phyloP scores from a whole-genome alignment of 768 basidiomycete genomes.

The Rhodotorula toruloides region DNA sequence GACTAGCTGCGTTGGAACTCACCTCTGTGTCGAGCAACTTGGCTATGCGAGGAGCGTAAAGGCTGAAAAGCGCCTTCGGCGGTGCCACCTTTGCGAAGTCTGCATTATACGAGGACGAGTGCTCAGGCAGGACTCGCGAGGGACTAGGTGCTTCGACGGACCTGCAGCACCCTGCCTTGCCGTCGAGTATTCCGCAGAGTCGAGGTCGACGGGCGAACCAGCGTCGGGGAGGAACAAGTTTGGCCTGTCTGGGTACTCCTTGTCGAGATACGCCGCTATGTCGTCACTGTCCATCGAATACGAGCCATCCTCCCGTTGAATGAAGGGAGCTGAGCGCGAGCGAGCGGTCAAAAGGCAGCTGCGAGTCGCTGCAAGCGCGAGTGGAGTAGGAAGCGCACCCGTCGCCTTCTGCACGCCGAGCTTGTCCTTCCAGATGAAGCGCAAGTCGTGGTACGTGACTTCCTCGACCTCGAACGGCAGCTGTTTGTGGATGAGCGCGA shows the following conservation, averaged over 20 bases:
- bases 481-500: constrained; percentile 4
- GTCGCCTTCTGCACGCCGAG: constrained; percentile 8
- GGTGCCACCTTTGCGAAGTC: too few relatives aligned
- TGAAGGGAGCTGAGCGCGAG: constrained; percentile 30
- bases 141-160: too few relatives aligned
- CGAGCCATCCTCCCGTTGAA: constrained; percentile 7
- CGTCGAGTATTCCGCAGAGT: neutral
- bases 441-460: constrained; percentile 21
- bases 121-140: too few relatives aligned
- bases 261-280: constrained; percentile 27
- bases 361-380: too few relatives aligned
- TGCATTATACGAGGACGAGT: too few relatives aligned
- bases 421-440: constrained; percentile 8
- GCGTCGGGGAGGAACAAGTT: constrained; percentile 26
- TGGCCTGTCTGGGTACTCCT: constrained; percentile 7
- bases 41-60: too few relatives aligned
- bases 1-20: too few relatives aligned
- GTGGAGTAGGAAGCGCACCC: neutral
- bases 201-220: neutral
- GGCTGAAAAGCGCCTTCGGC: too few relatives aligned
- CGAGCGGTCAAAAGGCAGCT: too few relatives aligned
- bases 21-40: too few relatives aligned
- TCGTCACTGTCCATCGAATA: constrained; percentile 21
- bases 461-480: constrained; percentile 8
- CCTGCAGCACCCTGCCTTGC: too few relatives aligned